These are phyloP conservation scores for Penicillium turbatum DNA, from an alignment of 495 filamentous ascomycete species.

Conservation along the genomic window DNA sequence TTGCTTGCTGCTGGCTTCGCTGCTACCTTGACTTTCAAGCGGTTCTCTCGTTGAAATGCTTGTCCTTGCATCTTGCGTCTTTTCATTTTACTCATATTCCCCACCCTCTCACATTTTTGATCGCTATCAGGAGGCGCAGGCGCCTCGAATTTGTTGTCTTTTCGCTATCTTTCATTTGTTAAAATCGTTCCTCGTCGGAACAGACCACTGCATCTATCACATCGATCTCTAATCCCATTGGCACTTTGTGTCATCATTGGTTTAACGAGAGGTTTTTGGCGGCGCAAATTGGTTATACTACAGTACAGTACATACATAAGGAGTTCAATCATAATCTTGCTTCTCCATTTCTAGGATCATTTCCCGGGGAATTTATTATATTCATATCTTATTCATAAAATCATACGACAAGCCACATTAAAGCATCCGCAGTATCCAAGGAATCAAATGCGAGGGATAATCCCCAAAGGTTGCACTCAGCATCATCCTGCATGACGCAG, in stretches of 20 bases:
- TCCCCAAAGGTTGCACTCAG: background rate
- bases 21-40: constrained; percentile 41
- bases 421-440: background rate
- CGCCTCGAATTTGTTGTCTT: constrained; percentile 6
- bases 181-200: background rate
- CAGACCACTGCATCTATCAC: background rate
- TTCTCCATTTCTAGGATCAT: background rate
- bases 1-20: constrained; percentile 39
- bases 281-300: background rate
- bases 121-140: constrained; percentile 19
- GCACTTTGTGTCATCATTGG: background rate
- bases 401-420: background rate
- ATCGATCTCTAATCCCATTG: background rate
- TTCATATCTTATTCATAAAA: background rate
- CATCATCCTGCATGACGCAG: background rate
- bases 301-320: background rate
- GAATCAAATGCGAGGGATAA: background rate
- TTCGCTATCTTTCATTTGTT: background rate
- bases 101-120: background rate
- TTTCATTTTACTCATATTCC: constrained; percentile 6
- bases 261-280: background rate
- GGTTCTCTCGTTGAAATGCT: constrained; percentile 33
- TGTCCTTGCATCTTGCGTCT: constrained; percentile 2
- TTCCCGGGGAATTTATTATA: background rate
- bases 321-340: no score